Evolutionary conservation across 2,329 filamentous ascomycete genomes (phyloP).

Genomic region (Nemania sp.): DNA sequence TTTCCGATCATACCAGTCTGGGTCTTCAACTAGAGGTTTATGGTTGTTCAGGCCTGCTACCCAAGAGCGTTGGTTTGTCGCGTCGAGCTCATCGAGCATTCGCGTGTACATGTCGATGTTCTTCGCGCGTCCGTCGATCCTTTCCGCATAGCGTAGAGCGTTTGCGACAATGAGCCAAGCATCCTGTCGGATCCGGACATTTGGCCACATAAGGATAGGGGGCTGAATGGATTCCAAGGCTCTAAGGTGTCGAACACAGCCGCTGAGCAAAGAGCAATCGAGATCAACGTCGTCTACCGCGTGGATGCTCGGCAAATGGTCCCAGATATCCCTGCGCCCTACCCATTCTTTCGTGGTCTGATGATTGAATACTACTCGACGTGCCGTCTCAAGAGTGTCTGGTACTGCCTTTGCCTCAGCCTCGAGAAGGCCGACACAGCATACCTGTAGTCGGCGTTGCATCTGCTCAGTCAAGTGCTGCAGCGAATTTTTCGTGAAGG

Average conservation of each 20-base stretch:
- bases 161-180: conserved; percentile 40
- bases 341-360: conserved; percentile 41
- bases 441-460: conserved; percentile 32
- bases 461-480: conserved; percentile 33
- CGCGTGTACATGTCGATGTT: conserved; percentile 33
- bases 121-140: conserved; percentile 31
- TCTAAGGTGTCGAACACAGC: conserved; percentile 38
- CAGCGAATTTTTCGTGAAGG: conserved; percentile 27
- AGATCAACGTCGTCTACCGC: conserved; percentile 31
- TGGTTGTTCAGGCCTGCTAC: conserved; percentile 33
- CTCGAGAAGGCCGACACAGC: conserved; percentile 37
- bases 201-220: conserved; percentile 38
- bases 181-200: conserved; percentile 38
- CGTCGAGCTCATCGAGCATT: conserved; percentile 38
- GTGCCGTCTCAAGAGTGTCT: conserved; percentile 28
- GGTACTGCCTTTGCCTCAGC: conserved; percentile 31
- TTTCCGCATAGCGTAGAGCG: conserved; percentile 37
- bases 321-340: conserved; percentile 38
- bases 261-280: conserved; percentile 37
- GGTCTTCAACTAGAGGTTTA: conserved; percentile 39
- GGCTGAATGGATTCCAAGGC: conserved; percentile 33
- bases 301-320: conserved; percentile 29
- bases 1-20: conserved; percentile 38
- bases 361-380: conserved; percentile 40
- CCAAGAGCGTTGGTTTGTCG: conserved; percentile 37